phyloP scores from a whole-genome alignment of 441 rosid species.

The Erysimum pusillum region DNA sequence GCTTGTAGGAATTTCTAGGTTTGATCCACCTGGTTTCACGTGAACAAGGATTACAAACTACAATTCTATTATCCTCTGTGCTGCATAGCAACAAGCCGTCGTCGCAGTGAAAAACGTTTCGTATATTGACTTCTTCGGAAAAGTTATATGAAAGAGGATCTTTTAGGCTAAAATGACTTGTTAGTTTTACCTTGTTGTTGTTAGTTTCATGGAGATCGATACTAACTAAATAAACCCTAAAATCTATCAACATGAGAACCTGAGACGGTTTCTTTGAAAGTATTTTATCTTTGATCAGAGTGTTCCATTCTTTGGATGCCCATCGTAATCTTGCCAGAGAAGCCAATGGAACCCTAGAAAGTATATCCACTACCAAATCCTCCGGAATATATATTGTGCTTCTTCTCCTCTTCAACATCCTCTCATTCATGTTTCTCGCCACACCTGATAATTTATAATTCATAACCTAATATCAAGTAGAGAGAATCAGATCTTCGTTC shows the following conservation, averaged over 20 bases:
- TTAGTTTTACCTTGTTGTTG: neutral
- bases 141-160: neutral
- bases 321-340: neutral
- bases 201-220: neutral
- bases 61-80: neutral
- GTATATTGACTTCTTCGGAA: neutral
- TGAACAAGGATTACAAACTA: conserved; percentile 13
- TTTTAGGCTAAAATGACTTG: conserved; percentile 7
- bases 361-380: conserved; percentile 10
- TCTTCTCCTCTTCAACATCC: too few relatives aligned
- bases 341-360: neutral
- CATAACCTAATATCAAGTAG: too few relatives aligned
- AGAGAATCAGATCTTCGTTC: too few relatives aligned
- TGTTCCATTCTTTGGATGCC: neutral
- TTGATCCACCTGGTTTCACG: conserved; percentile 24
- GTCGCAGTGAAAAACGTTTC: neutral
- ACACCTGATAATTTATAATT: too few relatives aligned
- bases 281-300: neutral
- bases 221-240: neutral
- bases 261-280: neutral
- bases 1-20: neutral
- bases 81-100: conserved; percentile 25
- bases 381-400: neutral
- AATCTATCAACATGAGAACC: neutral
- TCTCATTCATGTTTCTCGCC: too few relatives aligned